Conservation (phyloP, 2,329 filamentous ascomycete species). For the Coleophoma eucalyptorum region DNA sequence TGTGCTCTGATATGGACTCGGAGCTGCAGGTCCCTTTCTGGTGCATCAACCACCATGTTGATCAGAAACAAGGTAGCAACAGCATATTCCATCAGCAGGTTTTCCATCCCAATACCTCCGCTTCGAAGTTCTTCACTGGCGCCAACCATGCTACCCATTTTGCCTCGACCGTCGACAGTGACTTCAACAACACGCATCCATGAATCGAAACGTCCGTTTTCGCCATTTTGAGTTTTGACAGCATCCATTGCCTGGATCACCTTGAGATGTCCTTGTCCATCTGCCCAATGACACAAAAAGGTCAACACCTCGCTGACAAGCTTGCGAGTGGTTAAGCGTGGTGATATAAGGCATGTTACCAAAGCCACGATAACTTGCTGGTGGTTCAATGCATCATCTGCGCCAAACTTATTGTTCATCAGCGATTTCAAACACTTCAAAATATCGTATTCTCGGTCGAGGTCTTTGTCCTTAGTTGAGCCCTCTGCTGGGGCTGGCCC, state of each 20-base stretch:
- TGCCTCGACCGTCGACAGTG: constrained; percentile 92
- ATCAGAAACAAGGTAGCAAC: constrained; percentile 91
- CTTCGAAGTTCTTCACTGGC: constrained; percentile 95
- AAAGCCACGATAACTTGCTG: constrained; percentile 88
- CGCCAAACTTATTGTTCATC: constrained; percentile 99
- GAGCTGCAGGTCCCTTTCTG: constrained; percentile 83
- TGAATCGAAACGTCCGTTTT: constrained; percentile 93
- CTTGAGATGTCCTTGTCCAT: constrained; percentile 84
- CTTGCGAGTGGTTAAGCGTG: constrained; percentile 86
- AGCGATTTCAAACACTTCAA: constrained; percentile 95
- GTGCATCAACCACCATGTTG: constrained; percentile 94
- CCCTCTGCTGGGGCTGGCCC: constrained; percentile 49
- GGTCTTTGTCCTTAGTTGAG: constrained; percentile 58
- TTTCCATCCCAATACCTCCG: constrained; percentile 97
- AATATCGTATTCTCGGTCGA: constrained; percentile 85
- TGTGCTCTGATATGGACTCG: constrained; percentile 93
- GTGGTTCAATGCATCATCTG: constrained; percentile 88
- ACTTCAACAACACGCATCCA: constrained; percentile 99
- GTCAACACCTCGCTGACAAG: constrained; percentile 94
- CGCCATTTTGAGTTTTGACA: constrained; percentile 81
- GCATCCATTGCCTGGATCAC: constrained; percentile 91
- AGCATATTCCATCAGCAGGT: constrained; percentile 97
- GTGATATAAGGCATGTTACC: constrained; percentile 81
- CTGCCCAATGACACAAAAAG: constrained; percentile 91
- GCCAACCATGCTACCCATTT: constrained; percentile 97